A percentile compares a stretch with the other conserved stretches of the same genome.
These are phyloP conservation scores for Cerrena zonata DNA, from an alignment of 1,284 basidiomycete species.

Conservation along the genomic window DNA sequence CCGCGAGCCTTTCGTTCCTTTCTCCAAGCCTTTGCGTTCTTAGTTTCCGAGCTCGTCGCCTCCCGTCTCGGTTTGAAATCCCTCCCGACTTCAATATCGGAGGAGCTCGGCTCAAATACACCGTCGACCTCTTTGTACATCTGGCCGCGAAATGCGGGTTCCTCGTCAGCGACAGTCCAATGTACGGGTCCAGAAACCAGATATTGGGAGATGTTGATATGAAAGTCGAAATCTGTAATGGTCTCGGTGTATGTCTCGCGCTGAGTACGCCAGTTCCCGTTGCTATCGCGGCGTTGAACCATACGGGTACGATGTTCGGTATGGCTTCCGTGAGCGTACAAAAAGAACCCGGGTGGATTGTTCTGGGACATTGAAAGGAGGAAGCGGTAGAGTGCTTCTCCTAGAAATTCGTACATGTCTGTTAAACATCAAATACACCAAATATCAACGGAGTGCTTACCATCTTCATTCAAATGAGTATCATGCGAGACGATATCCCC, in stretches of 20 bases:
- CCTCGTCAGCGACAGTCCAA: conserved; percentile 31
- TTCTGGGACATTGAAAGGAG: conserved; percentile 50
- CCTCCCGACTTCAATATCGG: conserved; percentile 9
- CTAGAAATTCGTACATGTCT: conserved; percentile 37
- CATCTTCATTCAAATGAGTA: conserved; percentile 65
- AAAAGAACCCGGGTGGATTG: conserved; percentile 39
- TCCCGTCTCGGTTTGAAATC: conserved; percentile 9
- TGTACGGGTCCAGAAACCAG: conserved; percentile 24
- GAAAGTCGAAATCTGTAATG: conserved; percentile 62
- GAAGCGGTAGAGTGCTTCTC: conserved; percentile 71
- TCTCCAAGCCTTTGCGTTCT: conserved; percentile 18
- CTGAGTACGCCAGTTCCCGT: conserved; percentile 34
- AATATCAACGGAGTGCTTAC: conserved; percentile 27
- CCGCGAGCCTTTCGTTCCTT: conserved; percentile 18
- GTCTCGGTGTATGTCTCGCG: conserved; percentile 52
- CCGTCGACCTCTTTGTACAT: conserved; percentile 25
- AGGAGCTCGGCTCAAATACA: conserved; percentile 5
- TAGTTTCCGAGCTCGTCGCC: conserved; percentile 21
- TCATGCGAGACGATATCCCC: conserved; percentile 65
- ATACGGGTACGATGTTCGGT: conserved; percentile 46
- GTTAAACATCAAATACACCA: neutral
- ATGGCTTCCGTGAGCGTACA: conserved; percentile 57
- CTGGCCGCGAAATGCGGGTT: conserved; percentile 32
- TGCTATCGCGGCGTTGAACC: conserved; percentile 36
- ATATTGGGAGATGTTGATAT: conserved; percentile 41